These are phyloP conservation scores for Neospora caninum DNA, from an alignment of 169 alveolate species.

Conservation along the genomic window DNA sequence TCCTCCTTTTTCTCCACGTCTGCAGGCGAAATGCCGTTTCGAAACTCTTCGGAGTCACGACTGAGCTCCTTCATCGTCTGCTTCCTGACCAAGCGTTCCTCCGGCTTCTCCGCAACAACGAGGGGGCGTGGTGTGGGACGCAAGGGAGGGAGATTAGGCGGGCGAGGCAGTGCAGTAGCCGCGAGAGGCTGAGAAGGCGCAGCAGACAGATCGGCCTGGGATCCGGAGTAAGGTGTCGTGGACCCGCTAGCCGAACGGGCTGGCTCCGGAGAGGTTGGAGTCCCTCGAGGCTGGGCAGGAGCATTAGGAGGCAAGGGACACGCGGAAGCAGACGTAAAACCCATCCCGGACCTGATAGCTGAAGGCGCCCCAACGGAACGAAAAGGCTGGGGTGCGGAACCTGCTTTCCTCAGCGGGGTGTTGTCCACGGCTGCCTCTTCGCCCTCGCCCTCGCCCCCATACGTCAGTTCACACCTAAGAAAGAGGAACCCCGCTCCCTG, in stretches of 20 bases:
- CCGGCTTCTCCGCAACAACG: background rate
- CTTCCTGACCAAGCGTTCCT: background rate
- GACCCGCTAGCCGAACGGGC: too few species aligned
- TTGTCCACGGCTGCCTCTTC: background rate
- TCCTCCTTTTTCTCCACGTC: background rate
- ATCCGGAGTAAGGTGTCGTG: too few species aligned
- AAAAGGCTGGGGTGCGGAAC: background rate
- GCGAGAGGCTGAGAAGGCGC: background rate
- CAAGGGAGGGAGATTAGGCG: conserved; percentile 2
- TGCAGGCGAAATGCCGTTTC: background rate
- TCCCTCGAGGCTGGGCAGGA: too few species aligned
- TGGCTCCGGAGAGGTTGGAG: too few species aligned
- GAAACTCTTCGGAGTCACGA: background rate
- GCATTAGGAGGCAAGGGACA: background rate
- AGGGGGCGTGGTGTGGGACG: conserved; percentile 16
- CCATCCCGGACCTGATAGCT: background rate
- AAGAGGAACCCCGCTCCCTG: background rate
- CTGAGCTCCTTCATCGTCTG: background rate
- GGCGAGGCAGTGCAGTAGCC: background rate
- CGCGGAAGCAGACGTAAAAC: background rate
- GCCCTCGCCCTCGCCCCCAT: background rate
- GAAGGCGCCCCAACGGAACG: background rate
- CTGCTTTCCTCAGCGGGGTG: background rate
- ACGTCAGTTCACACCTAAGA: conserved; percentile 3
- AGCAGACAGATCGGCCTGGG: background rate